Evolutionary conservation across 1,284 basidiomycete species (phyloP), one percentile per base, ranked within the genome.

Genomic region (Ustilago nuda): DNA sequence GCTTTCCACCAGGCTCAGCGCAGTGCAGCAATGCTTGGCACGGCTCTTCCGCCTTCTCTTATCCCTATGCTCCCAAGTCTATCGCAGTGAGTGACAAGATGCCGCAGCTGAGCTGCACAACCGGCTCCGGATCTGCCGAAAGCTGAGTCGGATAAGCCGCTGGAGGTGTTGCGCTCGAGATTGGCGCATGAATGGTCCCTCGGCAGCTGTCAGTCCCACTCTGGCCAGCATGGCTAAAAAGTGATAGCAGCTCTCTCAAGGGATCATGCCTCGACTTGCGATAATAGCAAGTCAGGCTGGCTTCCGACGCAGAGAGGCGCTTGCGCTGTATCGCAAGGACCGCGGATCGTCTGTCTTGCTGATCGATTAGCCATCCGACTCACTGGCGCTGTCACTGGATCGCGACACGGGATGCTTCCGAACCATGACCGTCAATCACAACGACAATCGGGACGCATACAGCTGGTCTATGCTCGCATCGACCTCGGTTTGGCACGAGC

Each of bases 281-380:
- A 45, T 17, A 17, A 17, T 19, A 45, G 13, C 2, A 17, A 45
- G 12, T 9, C 15, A 45, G 45, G 8, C 23, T 12, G 27, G 27
- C 48, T 11, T 27, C 48, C 30, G 48, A 50, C 13, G 48, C 23
- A 50, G 48, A 50, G 11, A 45, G 43, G 48, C 48, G 1, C 15
- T 50, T 50, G 2, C n/a, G 35, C 52, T 53, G 33, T 36, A 15
- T 19, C 9, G 19, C 23, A 35, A 17, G 33, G 3, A 9, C 19
- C 35, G 15, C 12, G 9, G 36, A 55, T 55, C 55, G 37, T 36
- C 43, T n/a, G 55, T 27, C 27, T 50, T 56, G 55, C 39, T 56
- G 55, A 56, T 37, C 15, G 55, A 37, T 32, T 41, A 55, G 55
- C 55, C 55, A 41, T 45, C 23, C 45, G 55, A 45, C 27, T 56